Evolutionary conservation across 805 yeast genomes (phyloP).

Genomic region (Saccharomycopsis javanensis): DNA sequence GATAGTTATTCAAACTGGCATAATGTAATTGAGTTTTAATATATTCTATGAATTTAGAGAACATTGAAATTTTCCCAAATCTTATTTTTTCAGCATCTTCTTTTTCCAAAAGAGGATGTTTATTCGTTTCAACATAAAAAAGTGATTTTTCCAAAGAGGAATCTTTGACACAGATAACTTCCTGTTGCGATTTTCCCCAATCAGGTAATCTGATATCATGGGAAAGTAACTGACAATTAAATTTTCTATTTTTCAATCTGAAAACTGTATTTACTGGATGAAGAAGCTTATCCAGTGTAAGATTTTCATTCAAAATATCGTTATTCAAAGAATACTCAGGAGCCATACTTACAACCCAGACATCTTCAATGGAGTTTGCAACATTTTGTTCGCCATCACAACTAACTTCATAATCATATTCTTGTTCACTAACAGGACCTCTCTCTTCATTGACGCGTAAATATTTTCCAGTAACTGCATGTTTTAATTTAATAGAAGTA

Average conservation of each 20-base stretch:
- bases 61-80: conserved; percentile 17
- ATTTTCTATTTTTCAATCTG: conserved; percentile 55
- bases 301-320: conserved; percentile 30
- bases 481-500: conserved; percentile 56
- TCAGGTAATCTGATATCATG: conserved; percentile 67
- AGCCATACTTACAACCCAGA: neutral
- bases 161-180: conserved; percentile 73
- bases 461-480: conserved; percentile 54
- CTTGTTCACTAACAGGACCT: conserved; percentile 88
- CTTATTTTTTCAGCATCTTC: conserved; percentile 23
- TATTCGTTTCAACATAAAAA: conserved; percentile 65
- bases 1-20: neutral
- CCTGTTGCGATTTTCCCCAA: conserved; percentile 81
- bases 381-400: conserved; percentile 46
- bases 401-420: conserved; percentile 77
- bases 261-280: conserved; percentile 61
- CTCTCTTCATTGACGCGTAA: conserved; percentile 55
- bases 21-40: conserved; percentile 8
- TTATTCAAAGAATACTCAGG: neutral
- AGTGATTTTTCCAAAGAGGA: conserved; percentile 59
- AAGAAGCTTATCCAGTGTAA: conserved; percentile 24
- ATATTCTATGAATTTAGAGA: conserved; percentile 21
- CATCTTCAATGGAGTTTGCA: neutral
- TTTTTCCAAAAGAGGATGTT: conserved; percentile 38
- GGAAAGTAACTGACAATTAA: conserved; percentile 63